phyloP scores from a whole-genome alignment of 345 rosid genomes.

The Rhodamnia argentea region DNA sequence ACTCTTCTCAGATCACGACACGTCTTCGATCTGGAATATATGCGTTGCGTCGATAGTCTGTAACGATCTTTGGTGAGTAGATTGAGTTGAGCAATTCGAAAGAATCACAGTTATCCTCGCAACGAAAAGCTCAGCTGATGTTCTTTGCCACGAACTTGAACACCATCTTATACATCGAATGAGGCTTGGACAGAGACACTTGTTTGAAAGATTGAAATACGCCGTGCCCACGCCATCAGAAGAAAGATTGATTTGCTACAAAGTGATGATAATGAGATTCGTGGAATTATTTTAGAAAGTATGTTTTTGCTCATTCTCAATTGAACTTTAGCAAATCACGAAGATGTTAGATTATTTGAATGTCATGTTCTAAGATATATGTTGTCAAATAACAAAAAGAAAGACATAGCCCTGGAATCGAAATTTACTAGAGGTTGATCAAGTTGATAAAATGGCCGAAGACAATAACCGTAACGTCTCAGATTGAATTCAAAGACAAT shows the following conservation, averaged over 20 bases:
- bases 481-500: background rate
- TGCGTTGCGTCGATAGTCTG: background rate
- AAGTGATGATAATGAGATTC: background rate
- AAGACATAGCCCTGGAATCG: background rate
- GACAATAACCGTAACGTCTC: background rate
- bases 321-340: background rate
- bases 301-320: background rate
- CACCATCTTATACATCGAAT: background rate
- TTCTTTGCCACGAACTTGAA: background rate
- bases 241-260: background rate
- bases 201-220: background rate
- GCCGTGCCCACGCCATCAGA: background rate
- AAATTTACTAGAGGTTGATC: background rate
- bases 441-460: background rate
- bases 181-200: background rate
- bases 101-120: background rate
- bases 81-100: background rate
- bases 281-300: background rate
- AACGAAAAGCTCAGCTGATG: background rate
- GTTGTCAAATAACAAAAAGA: background rate
- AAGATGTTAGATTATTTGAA: too few relatives aligned
- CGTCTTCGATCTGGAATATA: background rate
- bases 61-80: background rate
- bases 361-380: background rate
- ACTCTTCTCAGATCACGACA: background rate